phyloP scores from a whole-genome alignment of 1,284 basidiomycete species.

The Trichosporon asahii region DNA sequence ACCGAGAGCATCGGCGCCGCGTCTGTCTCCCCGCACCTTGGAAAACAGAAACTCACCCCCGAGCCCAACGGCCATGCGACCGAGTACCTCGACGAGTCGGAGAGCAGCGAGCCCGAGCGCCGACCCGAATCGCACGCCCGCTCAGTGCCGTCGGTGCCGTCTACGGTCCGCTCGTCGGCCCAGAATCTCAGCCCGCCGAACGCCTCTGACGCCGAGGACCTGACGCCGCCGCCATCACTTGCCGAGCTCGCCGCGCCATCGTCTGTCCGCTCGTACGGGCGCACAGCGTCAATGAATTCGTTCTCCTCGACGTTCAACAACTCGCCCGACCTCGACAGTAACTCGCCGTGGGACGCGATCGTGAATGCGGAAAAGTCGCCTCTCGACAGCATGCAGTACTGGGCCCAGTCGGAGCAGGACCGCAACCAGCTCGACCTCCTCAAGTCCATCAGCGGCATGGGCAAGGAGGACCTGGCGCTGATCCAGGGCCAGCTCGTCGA shows the following conservation, averaged over 20 bases:
- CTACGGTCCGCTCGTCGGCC: background rate
- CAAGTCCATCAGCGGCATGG: constrained; percentile 34
- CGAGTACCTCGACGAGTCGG: constrained; percentile 7
- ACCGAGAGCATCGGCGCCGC: background rate
- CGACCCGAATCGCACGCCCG: background rate
- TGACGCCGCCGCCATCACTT: background rate
- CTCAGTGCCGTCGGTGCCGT: background rate
- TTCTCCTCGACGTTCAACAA: constrained; percentile 19
- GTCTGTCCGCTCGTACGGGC: background rate
- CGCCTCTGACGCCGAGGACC: background rate
- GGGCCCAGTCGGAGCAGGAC: constrained; percentile 16
- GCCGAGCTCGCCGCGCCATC: constrained; percentile 1
- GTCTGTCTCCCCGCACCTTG: background rate
- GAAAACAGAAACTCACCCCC: background rate
- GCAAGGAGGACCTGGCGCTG: constrained; percentile 34
- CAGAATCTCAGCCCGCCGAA: background rate
- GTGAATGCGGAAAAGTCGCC: constrained; percentile 11
- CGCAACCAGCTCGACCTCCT: constrained; percentile 27
- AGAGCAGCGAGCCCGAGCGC: background rate
- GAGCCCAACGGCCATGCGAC: background rate
- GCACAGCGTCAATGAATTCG: constrained; percentile 8
- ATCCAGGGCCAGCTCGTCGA: constrained; percentile 41
- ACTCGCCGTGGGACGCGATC: constrained; percentile 18
- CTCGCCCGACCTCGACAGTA: constrained; percentile 2
- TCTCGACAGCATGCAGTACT: constrained; percentile 11